Evolutionary conservation across 768 basidiomycete genomes (phyloP), one percentile per base, ranked within the genome.

Genomic region (Calocybe gangraenosa): DNA sequence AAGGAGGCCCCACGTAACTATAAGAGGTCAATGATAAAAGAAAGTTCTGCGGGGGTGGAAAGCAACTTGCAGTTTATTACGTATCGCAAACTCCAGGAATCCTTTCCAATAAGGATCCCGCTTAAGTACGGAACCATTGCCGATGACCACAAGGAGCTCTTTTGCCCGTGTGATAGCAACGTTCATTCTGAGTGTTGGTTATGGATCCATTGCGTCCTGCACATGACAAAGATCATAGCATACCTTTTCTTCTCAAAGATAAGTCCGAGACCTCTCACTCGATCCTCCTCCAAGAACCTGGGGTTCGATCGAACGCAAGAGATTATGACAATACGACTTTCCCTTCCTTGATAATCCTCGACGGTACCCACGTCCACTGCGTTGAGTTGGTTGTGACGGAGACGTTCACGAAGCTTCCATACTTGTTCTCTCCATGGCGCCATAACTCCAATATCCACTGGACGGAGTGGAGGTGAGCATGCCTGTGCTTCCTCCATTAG

Each of bases 121-220:
- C 47, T 68, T 63, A 3, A 75, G 60, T 2, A 74, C 58, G 0
- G 48, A 49, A 11, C 64, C 71, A 50, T 75, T 76, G 7, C 75
- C 75, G 38, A 76, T 62, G 14, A 78, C 67, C 5, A 78, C 62
- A 15, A 78, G 49, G n/a, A 78, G 65, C 47, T 76, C 73, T 48
- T 70, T 75, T 2, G 75, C 75, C n/a, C 75, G 73, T 2, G 75
- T 76, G 21, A 78, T 75, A 8, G 73, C 71, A 7, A 76, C 75
- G 45, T 78, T 78, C 74, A 78, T 74, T 47, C 75, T 77, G 40
- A 19, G 21, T n/a, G 2, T 3, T 17, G 9, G 18, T 15, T 15
- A 23, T 22, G 19, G 2, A 19, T 14, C 9, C 3, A 22, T 37
- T 18, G 40, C 25, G 42, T 35, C 32, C 42, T 22, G 5, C 19